phyloP scores from a whole-genome alignment of 2,329 filamentous ascomycete genomes.

The Paraphaeosphaeria minitans region DNA sequence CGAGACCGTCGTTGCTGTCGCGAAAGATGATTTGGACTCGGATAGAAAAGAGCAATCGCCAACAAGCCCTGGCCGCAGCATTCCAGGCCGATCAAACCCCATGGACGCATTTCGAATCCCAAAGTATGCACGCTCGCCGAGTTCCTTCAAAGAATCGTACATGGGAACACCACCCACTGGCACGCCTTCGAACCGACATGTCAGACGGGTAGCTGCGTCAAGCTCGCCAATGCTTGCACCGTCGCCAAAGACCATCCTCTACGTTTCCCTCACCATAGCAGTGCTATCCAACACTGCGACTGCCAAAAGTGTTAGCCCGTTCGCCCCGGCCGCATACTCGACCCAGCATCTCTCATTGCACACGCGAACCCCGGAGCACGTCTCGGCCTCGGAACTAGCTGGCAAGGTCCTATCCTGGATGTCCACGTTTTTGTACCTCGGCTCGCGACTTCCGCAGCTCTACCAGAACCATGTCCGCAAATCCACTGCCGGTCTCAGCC shows the following conservation, averaged over 20 bases:
- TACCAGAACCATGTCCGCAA: slow-evolving; percentile 68
- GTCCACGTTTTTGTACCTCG: slow-evolving; percentile 49
- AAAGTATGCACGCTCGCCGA: slow-evolving; percentile 43
- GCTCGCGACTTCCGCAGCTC: slow-evolving; percentile 60
- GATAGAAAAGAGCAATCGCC: slow-evolving; percentile 21
- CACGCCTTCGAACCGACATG: slow-evolving; percentile 33
- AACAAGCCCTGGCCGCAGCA: slow-evolving; percentile 25
- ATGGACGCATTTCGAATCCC: slow-evolving; percentile 45
- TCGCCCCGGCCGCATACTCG: slow-evolving; percentile 24
- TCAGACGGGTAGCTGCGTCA: slow-evolving; percentile 43
- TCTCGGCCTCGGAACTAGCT: slow-evolving; percentile 33
- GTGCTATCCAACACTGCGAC: slow-evolving; percentile 47
- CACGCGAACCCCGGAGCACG: slow-evolving; percentile 10
- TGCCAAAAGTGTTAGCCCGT: slow-evolving; percentile 35
- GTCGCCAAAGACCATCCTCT: slow-evolving; percentile 53
- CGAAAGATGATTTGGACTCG: neutral
- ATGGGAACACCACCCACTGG: slow-evolving; percentile 22
- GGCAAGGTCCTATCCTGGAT: slow-evolving; percentile 54
- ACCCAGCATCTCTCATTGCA: slow-evolving; percentile 22
- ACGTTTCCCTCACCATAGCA: slow-evolving; percentile 53
- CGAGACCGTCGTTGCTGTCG: slow-evolving; percentile 1
- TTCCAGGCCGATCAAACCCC: slow-evolving; percentile 34
- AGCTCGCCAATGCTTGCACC: slow-evolving; percentile 49
- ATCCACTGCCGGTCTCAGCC: slow-evolving; percentile 67
- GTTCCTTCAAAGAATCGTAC: slow-evolving; percentile 32